These are phyloP conservation scores for Phytophthora ohioensis DNA, from an alignment of 352 stramenopile genomes.

Conservation along the genomic window DNA sequence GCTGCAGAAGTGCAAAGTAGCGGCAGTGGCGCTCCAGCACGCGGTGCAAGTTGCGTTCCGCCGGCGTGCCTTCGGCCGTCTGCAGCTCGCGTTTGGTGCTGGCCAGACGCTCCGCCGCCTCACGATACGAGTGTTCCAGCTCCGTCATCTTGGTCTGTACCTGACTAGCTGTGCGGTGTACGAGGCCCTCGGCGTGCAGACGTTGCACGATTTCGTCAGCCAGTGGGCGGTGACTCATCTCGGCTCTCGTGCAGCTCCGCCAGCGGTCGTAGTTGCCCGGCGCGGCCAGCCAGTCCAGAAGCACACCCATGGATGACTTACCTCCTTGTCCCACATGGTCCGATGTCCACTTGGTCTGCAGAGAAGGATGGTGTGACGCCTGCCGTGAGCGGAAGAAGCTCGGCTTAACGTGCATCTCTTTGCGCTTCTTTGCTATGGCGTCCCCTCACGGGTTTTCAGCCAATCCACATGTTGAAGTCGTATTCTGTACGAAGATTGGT, in stretches of 20 bases:
- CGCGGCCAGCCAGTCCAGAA: slow-evolving; percentile 54
- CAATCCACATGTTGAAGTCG: slow-evolving; percentile 32
- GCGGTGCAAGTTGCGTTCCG: slow-evolving; percentile 34
- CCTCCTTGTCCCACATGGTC: slow-evolving; percentile 37
- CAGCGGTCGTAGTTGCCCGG: slow-evolving; percentile 57
- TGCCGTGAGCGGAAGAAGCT: slow-evolving; percentile 38
- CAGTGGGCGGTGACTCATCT: slow-evolving; percentile 14
- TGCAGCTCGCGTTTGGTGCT: slow-evolving; percentile 34
- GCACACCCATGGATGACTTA: slow-evolving; percentile 59
- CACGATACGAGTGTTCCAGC: slow-evolving; percentile 44
- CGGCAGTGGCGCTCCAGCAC: slow-evolving; percentile 41
- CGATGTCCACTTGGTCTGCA: slow-evolving; percentile 33
- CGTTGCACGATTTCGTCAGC: slow-evolving; percentile 41
- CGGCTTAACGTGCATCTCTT: slow-evolving; percentile 40
- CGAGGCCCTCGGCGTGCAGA: slow-evolving; percentile 34
- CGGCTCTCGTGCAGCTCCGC: slow-evolving; percentile 22
- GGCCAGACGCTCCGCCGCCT: slow-evolving; percentile 36
- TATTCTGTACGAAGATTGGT: slow-evolving; percentile 20
- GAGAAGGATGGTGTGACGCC: slow-evolving; percentile 8
- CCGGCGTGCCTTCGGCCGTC: slow-evolving; percentile 29
- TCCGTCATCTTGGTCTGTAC: slow-evolving; percentile 44
- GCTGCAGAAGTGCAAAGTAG: slow-evolving; percentile 45
- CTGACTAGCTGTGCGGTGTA: slow-evolving; percentile 33
- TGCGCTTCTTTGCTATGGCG: slow-evolving; percentile 12
- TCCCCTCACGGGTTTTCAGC: slow-evolving; percentile 13